A percentile compares a stretch with the other conserved stretches of the same genome.
Evolutionary conservation across 1,139 yeast genomes (phyloP).

Genomic region (Magnusiomyces tetraspermus): DNA sequence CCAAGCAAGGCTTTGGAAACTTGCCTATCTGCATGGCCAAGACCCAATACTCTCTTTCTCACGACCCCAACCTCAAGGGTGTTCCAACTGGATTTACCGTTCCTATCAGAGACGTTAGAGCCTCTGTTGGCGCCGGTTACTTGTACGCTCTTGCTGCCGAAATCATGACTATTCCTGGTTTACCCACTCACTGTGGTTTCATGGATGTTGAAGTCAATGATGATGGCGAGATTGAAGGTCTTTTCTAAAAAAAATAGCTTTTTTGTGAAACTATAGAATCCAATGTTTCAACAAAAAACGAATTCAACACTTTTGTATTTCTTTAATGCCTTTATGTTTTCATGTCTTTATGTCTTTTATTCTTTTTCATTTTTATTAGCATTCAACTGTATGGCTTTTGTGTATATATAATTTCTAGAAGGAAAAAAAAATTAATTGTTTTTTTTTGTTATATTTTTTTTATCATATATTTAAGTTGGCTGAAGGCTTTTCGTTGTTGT

Average conservation of each 20-base stretch:
- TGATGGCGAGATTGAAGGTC: conserved; percentile 90
- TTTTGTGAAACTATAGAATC: not conserved
- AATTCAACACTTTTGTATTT: conserved; percentile 2
- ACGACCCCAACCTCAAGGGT: conserved; percentile 88
- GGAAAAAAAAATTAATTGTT: too few relatives aligned
- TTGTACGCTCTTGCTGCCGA: conserved; percentile 94
- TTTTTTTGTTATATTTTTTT: too few relatives aligned
- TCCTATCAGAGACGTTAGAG: conserved; percentile 91
- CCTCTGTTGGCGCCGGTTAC: conserved; percentile 95
- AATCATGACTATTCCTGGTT: conserved; percentile 94
- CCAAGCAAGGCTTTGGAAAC: conserved; percentile 82
- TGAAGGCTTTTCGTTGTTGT: too few relatives aligned
- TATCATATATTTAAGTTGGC: too few relatives aligned
- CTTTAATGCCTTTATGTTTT: not conserved
- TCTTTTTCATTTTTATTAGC: too few relatives aligned
- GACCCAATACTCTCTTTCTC: conserved; percentile 94
- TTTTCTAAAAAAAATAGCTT: conserved; percentile 43
- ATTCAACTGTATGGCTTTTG: too few relatives aligned
- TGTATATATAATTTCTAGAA: too few relatives aligned
- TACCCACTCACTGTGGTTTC: conserved; percentile 94
- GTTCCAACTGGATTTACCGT: conserved; percentile 90
- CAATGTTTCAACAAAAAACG: not conserved
- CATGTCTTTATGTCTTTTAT: not conserved
- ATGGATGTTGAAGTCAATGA: conserved; percentile 94
- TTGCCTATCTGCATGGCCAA: conserved; percentile 96